These are phyloP conservation scores for Tylopilus felleus DNA, from an alignment of 768 basidiomycete genomes.

Conservation along the genomic window DNA sequence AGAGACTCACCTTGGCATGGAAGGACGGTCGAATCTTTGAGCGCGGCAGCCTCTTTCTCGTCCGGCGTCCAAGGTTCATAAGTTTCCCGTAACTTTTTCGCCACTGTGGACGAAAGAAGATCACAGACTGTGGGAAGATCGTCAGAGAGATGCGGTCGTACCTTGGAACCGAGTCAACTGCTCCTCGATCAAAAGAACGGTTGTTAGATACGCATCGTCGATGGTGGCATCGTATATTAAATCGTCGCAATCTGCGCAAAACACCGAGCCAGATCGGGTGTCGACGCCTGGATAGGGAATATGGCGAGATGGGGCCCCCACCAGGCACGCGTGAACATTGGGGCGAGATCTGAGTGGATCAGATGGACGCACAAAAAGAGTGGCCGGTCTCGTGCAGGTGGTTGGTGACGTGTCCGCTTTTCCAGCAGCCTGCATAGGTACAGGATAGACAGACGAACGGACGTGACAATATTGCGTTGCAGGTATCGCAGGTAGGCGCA, in stretches of 20 bases:
- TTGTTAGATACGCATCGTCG: slow-evolving; percentile 42
- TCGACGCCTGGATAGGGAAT: slow-evolving; percentile 59
- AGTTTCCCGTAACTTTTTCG: slow-evolving; percentile 42
- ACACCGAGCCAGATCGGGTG: slow-evolving; percentile 68
- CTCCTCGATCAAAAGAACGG: slow-evolving; percentile 56
- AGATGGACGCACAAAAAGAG: slow-evolving; percentile 54
- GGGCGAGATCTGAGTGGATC: not conserved
- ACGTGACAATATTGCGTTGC: slow-evolving; percentile 51
- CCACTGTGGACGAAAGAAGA: slow-evolving; percentile 22
- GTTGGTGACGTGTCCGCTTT: slow-evolving; percentile 47
- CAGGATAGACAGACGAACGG: slow-evolving; percentile 78
- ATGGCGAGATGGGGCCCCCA: not conserved
- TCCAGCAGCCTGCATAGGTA: slow-evolving; percentile 68
- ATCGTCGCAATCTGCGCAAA: slow-evolving; percentile 71
- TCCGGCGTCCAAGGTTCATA: slow-evolving; percentile 50
- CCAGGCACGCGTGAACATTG: not conserved
- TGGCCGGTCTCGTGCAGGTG: slow-evolving; percentile 62
- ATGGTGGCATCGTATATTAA: slow-evolving; percentile 62
- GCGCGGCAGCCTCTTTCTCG: slow-evolving; percentile 38
- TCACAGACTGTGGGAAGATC: not conserved
- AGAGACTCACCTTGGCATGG: slow-evolving; percentile 66
- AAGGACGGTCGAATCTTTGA: slow-evolving; percentile 49
- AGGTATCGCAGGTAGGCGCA: slow-evolving; percentile 62
- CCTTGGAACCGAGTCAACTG: slow-evolving; percentile 55
- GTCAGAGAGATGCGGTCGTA: not conserved